Evolutionary conservation across 225 moss, liverwort and hornwort genomes (phyloP).

Genomic region (Pseudoscleropodium purum): DNA sequence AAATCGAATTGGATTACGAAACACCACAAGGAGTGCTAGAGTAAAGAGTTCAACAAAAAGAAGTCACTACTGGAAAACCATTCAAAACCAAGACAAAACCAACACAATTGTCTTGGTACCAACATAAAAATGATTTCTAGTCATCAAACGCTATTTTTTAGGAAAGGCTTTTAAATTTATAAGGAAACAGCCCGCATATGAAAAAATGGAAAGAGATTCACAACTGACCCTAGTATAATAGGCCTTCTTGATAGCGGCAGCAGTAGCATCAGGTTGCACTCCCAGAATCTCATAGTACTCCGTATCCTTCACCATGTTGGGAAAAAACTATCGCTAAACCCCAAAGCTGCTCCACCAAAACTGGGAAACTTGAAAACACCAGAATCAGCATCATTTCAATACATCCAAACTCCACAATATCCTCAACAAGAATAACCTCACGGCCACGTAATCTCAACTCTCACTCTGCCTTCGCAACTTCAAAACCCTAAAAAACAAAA

Average conservation of each 20-base stretch:
- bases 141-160: background rate
- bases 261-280: slow-evolving; percentile 36
- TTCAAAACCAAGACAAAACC: too few species aligned
- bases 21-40: background rate
- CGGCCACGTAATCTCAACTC: background rate
- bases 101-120: too few species aligned
- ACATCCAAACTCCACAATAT: background rate
- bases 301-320: slow-evolving; percentile 58
- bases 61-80: background rate
- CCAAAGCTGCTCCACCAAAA: background rate
- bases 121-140: too few species aligned
- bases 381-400: background rate
- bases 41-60: background rate
- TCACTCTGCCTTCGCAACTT: background rate
- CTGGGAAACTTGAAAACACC: background rate
- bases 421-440: background rate
- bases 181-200: background rate
- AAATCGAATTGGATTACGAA: background rate
- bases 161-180: background rate
- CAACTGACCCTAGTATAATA: slow-evolving; percentile 49
- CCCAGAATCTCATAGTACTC: slow-evolving; percentile 66
- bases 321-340: background rate
- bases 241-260: slow-evolving; percentile 68
- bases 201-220: background rate
- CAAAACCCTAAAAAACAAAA: background rate